Evolutionary conservation across 2,329 filamentous ascomycete genomes (phyloP).

Genomic region (Clonostachys rhizophaga): DNA sequence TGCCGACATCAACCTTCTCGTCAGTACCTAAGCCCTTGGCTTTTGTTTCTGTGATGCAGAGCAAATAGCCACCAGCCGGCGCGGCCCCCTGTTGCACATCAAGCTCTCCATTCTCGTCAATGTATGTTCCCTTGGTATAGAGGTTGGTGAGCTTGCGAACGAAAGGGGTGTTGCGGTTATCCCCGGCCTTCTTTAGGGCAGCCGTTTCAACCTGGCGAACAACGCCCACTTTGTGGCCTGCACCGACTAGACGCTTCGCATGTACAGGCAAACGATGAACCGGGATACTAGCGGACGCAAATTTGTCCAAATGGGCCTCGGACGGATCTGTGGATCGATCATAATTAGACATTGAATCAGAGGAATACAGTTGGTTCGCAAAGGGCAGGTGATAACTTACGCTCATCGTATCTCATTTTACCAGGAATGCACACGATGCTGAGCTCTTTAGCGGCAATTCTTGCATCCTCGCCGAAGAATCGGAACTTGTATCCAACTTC

Average conservation of each 20-base stretch:
- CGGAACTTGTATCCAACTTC: conserved; percentile 98
- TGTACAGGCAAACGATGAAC: conserved; percentile 89
- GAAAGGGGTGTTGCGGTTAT: conserved; percentile 91
- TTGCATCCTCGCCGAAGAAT: conserved; percentile 94
- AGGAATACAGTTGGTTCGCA: neutral
- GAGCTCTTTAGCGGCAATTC: conserved; percentile 81
- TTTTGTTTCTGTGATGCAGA: conserved; percentile 88
- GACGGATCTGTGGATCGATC: conserved; percentile 56
- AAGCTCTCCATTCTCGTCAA: conserved; percentile 85
- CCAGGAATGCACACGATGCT: conserved; percentile 96
- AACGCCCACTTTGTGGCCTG: conserved; percentile 93
- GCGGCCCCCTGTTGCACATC: conserved; percentile 47
- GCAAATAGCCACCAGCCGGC: conserved; percentile 74
- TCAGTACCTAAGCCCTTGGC: conserved; percentile 76
- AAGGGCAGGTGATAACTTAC: conserved; percentile 30
- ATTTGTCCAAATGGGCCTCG: conserved; percentile 86
- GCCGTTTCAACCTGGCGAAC: conserved; percentile 94
- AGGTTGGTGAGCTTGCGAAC: conserved; percentile 89
- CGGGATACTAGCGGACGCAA: conserved; percentile 93
- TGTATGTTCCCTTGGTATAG: conserved; percentile 97
- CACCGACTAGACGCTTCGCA: conserved; percentile 85
- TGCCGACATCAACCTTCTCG: conserved; percentile 87
- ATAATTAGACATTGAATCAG: neutral
- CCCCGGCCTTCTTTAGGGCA: conserved; percentile 88
- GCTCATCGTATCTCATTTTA: conserved; percentile 91